Base-by-base conservation (phyloP, 305 asterid species). In the Rubia occidens region DNA sequence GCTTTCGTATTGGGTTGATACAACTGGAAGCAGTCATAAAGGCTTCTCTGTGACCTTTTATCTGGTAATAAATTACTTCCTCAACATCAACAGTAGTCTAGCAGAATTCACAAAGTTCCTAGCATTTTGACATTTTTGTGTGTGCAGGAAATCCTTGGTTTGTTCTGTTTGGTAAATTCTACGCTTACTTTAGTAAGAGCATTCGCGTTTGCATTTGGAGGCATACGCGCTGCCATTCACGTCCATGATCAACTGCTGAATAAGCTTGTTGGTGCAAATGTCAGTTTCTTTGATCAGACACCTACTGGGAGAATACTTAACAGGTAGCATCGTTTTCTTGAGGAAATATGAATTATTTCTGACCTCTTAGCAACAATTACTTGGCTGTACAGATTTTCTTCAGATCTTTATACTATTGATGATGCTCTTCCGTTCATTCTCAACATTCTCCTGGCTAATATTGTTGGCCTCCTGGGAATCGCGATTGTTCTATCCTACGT, bases 381-480 rank as follows among this genome's bases (percentile, higher is more conserved):
- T 64, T 66, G 44, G 72, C 72, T 66, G 54, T 87, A 68, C 75
- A 93, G 98, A 82, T 68, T 93, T 76, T 93, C 98, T 75, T 93
- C 98, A 78, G 97, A 93, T 84, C 96, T 93, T 71, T 93, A 90
- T 81, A 90, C 96, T 73, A 87, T 93, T 54, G 98, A 93, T 49
- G 98, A 90, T 82, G 87, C 97, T 72, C 98, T 90, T 83, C 98
- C 97, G 20, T 93, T 93, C 78, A 90, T 90, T 73, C 96, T 93
- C 89, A 93, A 93, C 86, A 87, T 93, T 79, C 95, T 93, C 78
- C 88, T 93, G 64, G 95, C 98, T 76, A 93, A 93, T 81, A 84
- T 93, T 61, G 88, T 90, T 69, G 95, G 97, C 80, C 96, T 93
- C 72, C 68, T 90, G 44, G 98, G 98, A 70, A 90, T 93, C 71